Evolutionary conservation across 1,284 basidiomycete species (phyloP).

Genomic region (Cryptococcus floricola): DNA sequence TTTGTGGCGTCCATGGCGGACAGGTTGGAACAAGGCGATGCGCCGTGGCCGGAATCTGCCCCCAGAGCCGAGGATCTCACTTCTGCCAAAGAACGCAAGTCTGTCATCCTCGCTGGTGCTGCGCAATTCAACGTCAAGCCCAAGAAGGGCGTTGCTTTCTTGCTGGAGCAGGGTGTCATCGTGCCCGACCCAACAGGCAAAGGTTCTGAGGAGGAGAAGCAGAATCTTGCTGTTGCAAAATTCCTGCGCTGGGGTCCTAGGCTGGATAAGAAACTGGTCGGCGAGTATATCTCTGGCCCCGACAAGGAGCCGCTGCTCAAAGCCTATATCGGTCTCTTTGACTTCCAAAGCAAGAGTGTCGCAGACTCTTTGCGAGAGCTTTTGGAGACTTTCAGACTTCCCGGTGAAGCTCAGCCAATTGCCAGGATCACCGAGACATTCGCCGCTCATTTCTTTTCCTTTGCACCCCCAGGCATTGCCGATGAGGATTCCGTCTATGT

Average conservation of each 20-base stretch:
- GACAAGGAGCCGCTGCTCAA: constrained; percentile 81
- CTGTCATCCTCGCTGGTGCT: constrained; percentile 77
- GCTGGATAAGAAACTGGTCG: constrained; percentile 89
- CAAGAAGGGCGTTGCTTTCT: constrained; percentile 82
- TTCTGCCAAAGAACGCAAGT: constrained; percentile 77
- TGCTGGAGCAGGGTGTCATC: constrained; percentile 83
- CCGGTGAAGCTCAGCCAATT: constrained; percentile 95
- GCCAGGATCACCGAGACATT: constrained; percentile 92
- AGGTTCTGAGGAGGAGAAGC: constrained; percentile 34
- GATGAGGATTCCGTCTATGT: constrained; percentile 92
- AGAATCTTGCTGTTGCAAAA: constrained; percentile 56
- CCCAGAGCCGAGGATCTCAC: constrained; percentile 60
- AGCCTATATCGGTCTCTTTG: constrained; percentile 83
- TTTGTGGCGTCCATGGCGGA: constrained; percentile 86
- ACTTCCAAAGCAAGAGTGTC: constrained; percentile 89
- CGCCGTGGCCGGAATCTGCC: constrained; percentile 62
- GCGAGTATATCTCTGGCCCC: constrained; percentile 87
- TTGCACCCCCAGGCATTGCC: constrained; percentile 80
- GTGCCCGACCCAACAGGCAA: constrained; percentile 35
- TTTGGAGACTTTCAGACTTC: constrained; percentile 88
- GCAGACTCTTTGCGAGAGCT: constrained; percentile 94
- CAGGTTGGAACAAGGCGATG: constrained; percentile 65
- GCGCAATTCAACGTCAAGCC: constrained; percentile 93
- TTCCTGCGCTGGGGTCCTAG: constrained; percentile 83
- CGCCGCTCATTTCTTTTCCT: constrained; percentile 83